phyloP scores from a whole-genome alignment of 2,329 filamentous ascomycete genomes.

The Triangularia verruculosa region DNA sequence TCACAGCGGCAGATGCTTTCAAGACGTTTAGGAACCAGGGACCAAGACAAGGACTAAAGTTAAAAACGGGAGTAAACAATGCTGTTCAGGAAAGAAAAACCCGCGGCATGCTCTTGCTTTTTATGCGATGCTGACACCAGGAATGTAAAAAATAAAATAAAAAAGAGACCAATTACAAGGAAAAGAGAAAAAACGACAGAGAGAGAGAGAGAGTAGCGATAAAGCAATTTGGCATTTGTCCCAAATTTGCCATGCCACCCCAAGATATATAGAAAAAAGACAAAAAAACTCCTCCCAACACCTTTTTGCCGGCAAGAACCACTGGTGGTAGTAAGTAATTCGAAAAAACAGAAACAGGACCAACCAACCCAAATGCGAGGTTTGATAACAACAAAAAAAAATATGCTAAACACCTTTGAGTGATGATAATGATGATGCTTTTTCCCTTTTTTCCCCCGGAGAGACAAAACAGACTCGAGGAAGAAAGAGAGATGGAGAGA shows the following conservation, averaged over 20 bases:
- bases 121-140: slow-evolving; percentile 7
- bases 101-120: neutral
- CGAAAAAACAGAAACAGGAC: too few species aligned
- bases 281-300: neutral
- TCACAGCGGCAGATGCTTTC: neutral
- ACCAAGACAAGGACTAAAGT: neutral
- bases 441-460: neutral
- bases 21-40: neutral
- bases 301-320: neutral
- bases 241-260: neutral
- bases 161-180: too few species aligned
- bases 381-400: slow-evolving; percentile 3
- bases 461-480: neutral
- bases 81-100: neutral
- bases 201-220: too few species aligned
- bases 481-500: neutral
- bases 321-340: neutral
- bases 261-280: neutral
- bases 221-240: neutral
- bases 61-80: neutral
- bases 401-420: neutral
- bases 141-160: slow-evolving; percentile 2
- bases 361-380: neutral
- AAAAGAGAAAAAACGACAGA: neutral
- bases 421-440: neutral